A percentile compares a stretch with the other conserved stretches of the same genome.
phyloP scores from a whole-genome alignment of 345 rosid genomes.

The Eucalyptus curtisii region DNA sequence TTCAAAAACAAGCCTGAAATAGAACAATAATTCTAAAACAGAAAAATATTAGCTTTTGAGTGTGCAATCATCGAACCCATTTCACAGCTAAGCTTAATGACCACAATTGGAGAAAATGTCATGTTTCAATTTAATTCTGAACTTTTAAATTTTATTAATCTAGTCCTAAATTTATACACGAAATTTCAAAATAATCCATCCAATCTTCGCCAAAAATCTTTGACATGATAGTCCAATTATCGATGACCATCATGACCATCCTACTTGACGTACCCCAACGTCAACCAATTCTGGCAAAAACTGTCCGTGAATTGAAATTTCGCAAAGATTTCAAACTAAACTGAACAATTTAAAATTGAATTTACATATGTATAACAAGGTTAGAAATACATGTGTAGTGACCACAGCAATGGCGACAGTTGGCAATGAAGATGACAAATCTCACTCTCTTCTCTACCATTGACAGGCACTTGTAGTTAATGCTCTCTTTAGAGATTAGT shows the following conservation, averaged over 20 bases:
- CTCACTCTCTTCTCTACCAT: background rate
- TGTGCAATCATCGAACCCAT: background rate
- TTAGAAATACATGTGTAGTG: background rate
- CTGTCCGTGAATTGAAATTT: too few relatives aligned
- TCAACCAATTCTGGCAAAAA: too few relatives aligned
- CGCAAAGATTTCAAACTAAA: background rate
- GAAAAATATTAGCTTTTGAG: background rate
- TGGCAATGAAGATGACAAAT: background rate
- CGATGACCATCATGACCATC: background rate
- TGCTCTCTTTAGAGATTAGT: background rate
- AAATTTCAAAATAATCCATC: too few relatives aligned
- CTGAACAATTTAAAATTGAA: too few relatives aligned
- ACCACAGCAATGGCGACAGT: background rate
- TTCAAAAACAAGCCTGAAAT: fast-evolving
- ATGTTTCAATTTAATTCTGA: background rate
- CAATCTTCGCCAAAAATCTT: too few relatives aligned
- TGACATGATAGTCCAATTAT: background rate
- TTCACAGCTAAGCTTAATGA: background rate
- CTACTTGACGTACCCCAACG: background rate
- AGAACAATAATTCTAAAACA: too few relatives aligned
- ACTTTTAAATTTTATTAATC: too few relatives aligned
- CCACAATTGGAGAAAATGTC: background rate
- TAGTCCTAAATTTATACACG: too few relatives aligned
- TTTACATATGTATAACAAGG: too few relatives aligned
- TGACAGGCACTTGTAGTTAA: background rate